These are phyloP conservation scores for Luffa aegyptiaca DNA, from an alignment of 306 rosid species.

Conservation along the genomic window DNA sequence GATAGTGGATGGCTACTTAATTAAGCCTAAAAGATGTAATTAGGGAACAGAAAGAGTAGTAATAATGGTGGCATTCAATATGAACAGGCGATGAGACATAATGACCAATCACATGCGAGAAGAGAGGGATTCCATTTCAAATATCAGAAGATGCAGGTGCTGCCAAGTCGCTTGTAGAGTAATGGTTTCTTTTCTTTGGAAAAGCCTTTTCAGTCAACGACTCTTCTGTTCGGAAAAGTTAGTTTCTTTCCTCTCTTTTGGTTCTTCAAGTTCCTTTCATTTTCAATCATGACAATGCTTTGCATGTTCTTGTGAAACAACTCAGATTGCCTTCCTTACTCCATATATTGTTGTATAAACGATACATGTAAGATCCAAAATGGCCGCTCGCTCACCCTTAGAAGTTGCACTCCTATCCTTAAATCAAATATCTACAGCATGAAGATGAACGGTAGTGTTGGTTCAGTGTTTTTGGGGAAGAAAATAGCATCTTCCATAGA, in stretches of 20 bases:
- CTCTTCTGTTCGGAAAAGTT: not conserved
- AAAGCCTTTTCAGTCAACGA: not conserved
- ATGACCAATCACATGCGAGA: not conserved
- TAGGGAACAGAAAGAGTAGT: not conserved
- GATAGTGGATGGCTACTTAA: not conserved
- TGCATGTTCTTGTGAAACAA: not conserved
- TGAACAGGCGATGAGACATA: not conserved
- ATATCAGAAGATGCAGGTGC: not conserved
- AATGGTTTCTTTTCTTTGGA: not conserved
- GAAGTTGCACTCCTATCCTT: not conserved
- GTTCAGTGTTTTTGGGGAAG: not conserved
- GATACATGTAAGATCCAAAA: not conserved
- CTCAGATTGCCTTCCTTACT: not conserved
- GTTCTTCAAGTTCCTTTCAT: not conserved
- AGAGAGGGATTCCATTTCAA: not conserved
- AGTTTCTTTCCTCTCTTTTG: conserved; percentile 4
- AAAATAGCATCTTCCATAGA: not conserved
- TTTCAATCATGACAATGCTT: not conserved
- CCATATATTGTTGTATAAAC: not conserved
- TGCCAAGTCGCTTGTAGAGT: not conserved
- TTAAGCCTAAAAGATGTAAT: not conserved
- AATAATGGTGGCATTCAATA: not conserved
- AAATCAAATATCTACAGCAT: not conserved
- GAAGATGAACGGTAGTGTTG: not conserved
- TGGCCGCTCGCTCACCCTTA: not conserved